These are phyloP conservation scores for Anethum foeniculum DNA, from an alignment of 140 eudicot species.

Conservation along the genomic window DNA sequence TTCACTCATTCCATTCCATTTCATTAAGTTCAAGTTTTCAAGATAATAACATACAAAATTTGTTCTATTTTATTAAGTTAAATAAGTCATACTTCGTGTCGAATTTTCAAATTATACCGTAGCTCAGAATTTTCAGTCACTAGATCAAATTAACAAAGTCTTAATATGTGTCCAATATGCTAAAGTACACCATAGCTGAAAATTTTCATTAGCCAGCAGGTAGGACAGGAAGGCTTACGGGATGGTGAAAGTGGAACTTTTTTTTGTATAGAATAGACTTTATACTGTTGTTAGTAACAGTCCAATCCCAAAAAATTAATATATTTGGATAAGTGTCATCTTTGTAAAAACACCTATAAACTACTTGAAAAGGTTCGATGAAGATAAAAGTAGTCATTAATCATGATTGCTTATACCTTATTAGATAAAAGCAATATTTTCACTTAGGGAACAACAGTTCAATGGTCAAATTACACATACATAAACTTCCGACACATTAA, in stretches of 20 bases:
- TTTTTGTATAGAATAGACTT: not conserved
- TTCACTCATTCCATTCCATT: not conserved
- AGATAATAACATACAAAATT: not conserved
- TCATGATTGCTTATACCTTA: not conserved
- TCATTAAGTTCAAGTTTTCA: not conserved
- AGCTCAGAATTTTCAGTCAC: not conserved
- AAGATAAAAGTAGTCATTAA: not conserved
- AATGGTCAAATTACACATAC: not conserved
- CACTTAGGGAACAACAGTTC: not conserved
- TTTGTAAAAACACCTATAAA: too few relatives aligned
- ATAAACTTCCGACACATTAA: not conserved
- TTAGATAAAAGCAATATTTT: not conserved
- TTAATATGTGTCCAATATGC: not conserved
- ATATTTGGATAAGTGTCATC: not conserved
- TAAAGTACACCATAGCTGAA: not conserved
- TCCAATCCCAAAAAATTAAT: not conserved
- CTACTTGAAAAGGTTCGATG: not conserved
- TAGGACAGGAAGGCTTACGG: not conserved
- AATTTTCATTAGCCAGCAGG: not conserved
- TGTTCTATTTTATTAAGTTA: not conserved
- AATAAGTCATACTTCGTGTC: not conserved
- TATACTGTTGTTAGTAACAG: not conserved
- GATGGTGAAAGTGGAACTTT: not conserved
- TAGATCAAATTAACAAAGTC: not conserved
- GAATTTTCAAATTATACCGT: not conserved